These are phyloP conservation scores for Henningerozyma blattae DNA, from an alignment of 805 yeast species.

Conservation along the genomic window DNA sequence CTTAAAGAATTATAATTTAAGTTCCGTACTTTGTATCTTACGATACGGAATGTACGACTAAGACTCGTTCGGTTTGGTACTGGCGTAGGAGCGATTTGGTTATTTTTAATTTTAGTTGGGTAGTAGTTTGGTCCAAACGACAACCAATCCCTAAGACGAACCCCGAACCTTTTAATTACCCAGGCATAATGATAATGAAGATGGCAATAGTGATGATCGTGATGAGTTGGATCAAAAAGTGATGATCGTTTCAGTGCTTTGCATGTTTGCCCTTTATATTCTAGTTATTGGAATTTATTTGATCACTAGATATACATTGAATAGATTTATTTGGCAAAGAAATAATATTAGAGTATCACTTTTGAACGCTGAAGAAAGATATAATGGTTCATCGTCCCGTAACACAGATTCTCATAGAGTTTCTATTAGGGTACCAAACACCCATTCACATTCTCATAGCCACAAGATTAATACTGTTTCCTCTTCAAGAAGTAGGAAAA, in stretches of 20 bases:
- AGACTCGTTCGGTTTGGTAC: no score
- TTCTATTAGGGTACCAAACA: neutral
- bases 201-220: neutral
- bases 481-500: neutral
- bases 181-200: no score
- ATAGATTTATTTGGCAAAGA: constrained; percentile 3
- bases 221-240: constrained; percentile 1
- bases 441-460: neutral
- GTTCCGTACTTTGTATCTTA: no score
- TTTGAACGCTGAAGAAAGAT: constrained; percentile 2
- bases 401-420: neutral
- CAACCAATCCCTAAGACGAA: no score
- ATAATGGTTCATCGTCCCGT: neutral
- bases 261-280: constrained; percentile 8
- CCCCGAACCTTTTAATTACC: no score
- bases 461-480: neutral
- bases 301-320: constrained; percentile 5
- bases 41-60: no score
- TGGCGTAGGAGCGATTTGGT: no score
- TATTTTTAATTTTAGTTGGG: no score
- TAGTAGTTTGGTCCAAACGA: no score
- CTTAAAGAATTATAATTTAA: no score
- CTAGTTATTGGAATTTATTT: constrained; percentile 6
- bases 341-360: constrained; percentile 4
- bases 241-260: constrained; percentile 1